Conservation (phyloP, 1,284 basidiomycete genomes). For the Ceratobasidium sp. region DNA sequence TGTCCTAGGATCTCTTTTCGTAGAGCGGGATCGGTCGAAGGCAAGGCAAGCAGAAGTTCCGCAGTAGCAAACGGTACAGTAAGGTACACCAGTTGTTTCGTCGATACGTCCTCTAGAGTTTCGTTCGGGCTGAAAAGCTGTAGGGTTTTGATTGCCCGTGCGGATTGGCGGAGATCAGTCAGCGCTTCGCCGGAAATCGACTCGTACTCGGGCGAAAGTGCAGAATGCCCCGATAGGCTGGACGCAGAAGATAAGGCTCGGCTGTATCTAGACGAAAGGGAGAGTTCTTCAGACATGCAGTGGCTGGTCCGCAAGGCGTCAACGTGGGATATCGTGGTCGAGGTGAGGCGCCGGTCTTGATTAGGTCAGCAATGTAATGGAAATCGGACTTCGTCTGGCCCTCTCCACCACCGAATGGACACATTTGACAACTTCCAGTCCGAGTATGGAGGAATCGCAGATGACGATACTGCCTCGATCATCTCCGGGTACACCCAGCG, state of each 20-base stretch:
- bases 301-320: not conserved
- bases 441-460: slow-evolving; percentile 76
- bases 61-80: slow-evolving; percentile 74
- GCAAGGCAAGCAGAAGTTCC: slow-evolving; percentile 74
- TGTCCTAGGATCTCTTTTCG: slow-evolving; percentile 63
- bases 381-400: not conserved
- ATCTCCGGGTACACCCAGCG: slow-evolving; percentile 62
- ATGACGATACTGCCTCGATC: slow-evolving; percentile 84
- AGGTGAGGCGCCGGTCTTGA: not conserved
- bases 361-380: not conserved
- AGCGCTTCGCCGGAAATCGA: slow-evolving; percentile 44
- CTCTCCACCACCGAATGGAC: slow-evolving; percentile 61
- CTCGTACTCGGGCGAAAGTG: slow-evolving; percentile 22
- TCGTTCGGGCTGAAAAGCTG: slow-evolving; percentile 89
- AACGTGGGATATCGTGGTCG: slow-evolving; percentile 7
- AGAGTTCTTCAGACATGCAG: slow-evolving; percentile 26
- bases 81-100: slow-evolving; percentile 80
- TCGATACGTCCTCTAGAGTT: slow-evolving; percentile 81
- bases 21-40: slow-evolving; percentile 62
- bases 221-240: slow-evolving; percentile 17
- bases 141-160: slow-evolving; percentile 61
- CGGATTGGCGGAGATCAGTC: slow-evolving; percentile 59
- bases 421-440: slow-evolving; percentile 78
- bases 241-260: slow-evolving; percentile 22
- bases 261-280: slow-evolving; percentile 20